These are phyloP conservation scores for Trapa incisa DNA, from an alignment of 345 rosid genomes.

Conservation along the genomic window DNA sequence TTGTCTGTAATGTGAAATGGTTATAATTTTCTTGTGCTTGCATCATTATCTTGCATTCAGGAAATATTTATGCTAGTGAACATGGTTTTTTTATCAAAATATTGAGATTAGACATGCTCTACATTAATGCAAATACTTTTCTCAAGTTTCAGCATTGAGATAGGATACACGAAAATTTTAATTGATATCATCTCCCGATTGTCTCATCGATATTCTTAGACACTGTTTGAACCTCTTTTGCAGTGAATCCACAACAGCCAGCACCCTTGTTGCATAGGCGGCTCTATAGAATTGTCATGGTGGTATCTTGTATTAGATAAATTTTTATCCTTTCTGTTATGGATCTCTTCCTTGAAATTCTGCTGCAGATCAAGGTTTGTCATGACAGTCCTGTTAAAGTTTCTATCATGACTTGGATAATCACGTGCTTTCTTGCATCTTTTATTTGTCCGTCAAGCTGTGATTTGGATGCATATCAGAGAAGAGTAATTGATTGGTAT, in stretches of 20 bases:
- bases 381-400: not conserved
- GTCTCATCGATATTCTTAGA: not conserved
- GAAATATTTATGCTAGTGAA: not conserved
- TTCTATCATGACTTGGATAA: not conserved
- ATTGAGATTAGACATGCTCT: not conserved
- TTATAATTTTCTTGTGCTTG: not conserved
- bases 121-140: not conserved
- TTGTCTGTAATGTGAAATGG: no score
- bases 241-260: constrained; percentile 47
- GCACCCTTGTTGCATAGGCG: constrained; percentile 51
- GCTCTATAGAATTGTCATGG: not conserved
- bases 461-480: not conserved
- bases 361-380: not conserved
- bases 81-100: not conserved
- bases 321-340: not conserved
- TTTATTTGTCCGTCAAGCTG: not conserved
- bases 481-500: not conserved
- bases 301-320: not conserved
- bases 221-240: not conserved
- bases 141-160: not conserved
- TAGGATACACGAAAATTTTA: not conserved
- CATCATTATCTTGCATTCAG: not conserved
- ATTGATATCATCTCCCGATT: not conserved
- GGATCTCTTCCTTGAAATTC: not conserved
- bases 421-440: not conserved